Percentiles rank a stretch among this genome's conserved stretches.
Evolutionary conservation across 495 filamentous ascomycete species (phyloP).

Genomic region (Geoglossum glabrum): DNA sequence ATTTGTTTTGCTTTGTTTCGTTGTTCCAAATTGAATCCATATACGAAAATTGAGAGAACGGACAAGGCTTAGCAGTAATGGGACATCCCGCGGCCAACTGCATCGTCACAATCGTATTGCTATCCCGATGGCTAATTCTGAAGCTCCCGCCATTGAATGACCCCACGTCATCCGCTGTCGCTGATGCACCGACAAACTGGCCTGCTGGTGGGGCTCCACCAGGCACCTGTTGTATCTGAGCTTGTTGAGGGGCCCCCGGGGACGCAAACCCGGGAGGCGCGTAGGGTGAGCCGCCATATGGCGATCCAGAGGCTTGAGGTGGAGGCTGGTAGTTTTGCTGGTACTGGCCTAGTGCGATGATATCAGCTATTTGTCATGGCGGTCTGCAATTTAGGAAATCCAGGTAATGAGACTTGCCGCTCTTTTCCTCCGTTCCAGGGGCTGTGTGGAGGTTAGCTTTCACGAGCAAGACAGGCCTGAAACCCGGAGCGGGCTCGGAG

Average conservation of each 20-base stretch:
- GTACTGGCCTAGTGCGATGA: neutral
- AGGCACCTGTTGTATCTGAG: constrained; percentile 10
- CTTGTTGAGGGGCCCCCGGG: neutral
- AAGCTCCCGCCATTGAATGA: constrained; percentile 94
- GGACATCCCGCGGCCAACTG: constrained; percentile 84
- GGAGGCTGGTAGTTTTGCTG: neutral
- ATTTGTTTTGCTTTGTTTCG: too few relatives aligned
- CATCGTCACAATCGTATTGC: constrained; percentile 72
- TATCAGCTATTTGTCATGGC: neutral
- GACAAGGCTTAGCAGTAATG: constrained; percentile 60
- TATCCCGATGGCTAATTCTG: constrained; percentile 79
- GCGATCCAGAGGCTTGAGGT: neutral
- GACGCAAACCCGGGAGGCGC: constrained; percentile 1
- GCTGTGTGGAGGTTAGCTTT: too few relatives aligned
- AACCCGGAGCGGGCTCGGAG: too few relatives aligned
- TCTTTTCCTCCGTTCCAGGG: too few relatives aligned
- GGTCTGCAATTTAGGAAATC: too few relatives aligned
- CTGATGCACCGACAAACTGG: constrained; percentile 38
- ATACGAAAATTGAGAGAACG: constrained; percentile 1
- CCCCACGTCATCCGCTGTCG: constrained; percentile 60
- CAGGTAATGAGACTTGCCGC: too few relatives aligned
- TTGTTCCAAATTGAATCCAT: too few relatives aligned
- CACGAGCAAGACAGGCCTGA: too few relatives aligned
- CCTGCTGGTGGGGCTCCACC: constrained; percentile 27
- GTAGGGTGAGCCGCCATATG: neutral